These are phyloP conservation scores for Dittrichia graveolens DNA, from an alignment of 129 eudicot genomes.

Conservation along the genomic window DNA sequence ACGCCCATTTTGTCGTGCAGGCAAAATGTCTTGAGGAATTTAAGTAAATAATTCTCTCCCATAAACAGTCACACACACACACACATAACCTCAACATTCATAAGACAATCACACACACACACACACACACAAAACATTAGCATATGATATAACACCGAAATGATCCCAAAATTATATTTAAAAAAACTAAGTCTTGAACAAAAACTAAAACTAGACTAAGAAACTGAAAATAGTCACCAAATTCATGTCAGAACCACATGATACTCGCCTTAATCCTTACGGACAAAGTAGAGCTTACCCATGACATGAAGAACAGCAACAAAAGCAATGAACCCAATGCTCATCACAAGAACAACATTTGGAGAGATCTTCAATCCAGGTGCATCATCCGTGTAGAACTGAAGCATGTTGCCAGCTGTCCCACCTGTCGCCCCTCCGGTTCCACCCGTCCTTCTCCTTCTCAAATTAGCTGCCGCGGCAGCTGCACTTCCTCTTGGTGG, in stretches of 20 bases:
- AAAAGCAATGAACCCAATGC: constrained; percentile 59
- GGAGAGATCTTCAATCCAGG: constrained; percentile 63
- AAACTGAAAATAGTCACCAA: constrained; percentile 17
- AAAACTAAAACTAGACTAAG: constrained; percentile 34
- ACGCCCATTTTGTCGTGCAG: no score
- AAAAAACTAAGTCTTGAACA: constrained; percentile 8
- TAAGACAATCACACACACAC: no score
- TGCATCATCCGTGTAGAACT: constrained; percentile 62
- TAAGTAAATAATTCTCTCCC: no score
- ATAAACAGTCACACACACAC: no score
- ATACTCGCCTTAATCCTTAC: constrained; percentile 34
- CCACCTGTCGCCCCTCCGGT: constrained; percentile 44
- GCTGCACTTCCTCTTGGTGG: constrained; percentile 50
- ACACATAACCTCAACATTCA: no score
- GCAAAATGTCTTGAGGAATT: no score
- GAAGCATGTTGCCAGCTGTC: constrained; percentile 54
- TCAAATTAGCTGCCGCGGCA: constrained; percentile 42
- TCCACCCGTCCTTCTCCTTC: constrained; percentile 46
- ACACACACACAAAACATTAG: no score
- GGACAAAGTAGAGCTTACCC: constrained; percentile 56
- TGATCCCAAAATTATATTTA: not conserved
- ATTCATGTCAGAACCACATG: constrained; percentile 12
- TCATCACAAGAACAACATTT: constrained; percentile 60
- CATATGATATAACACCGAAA: not conserved
- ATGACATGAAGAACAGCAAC: constrained; percentile 57